Evolutionary conservation across 305 asterid species (phyloP), one percentile per base, ranked within the genome.

Genomic region (Fraxinus latifolia): DNA sequence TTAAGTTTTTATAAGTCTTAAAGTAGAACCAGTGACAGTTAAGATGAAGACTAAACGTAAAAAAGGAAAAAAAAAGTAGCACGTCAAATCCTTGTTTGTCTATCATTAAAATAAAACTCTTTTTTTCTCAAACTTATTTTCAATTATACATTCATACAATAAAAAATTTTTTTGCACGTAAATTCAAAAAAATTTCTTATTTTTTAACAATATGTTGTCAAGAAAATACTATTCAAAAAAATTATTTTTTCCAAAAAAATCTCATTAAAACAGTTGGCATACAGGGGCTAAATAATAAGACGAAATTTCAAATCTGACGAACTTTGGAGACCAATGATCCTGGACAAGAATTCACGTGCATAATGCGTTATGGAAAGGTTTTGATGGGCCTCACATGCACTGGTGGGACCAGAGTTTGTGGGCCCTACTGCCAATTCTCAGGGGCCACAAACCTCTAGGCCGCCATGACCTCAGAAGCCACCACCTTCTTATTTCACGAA

Each of bases 391-490:
- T 67, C 76, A 71, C 82, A 31, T 83, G 85, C 36, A 73, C 11
- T 4, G 5, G 58, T 21, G 80, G 82, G 85, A 9, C 77, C 85
- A 19, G 27, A 7, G 29, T 8, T 50, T 21, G 68, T 31, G 82
- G 82, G 77, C 17, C 76, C 85, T 82, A 27, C 36, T 17, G 37
- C 23, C 31, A 2, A 1, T 73, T 65, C 39, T 27, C 19, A 79
- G 87, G 15, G 34, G 53, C 81, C 78, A 55, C 32, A 9, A 5
- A 5, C 32, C 9, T 67, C 44, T 17, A 4, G 77, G 86, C 89
- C 85, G 88, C 86, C 90, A 78, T 87, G 71, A 84, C 86, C 84
- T 37, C 80, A 81, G 53, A 82, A 2, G 21, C 37, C 70, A 37
- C 62, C 76, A 37, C 82, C 79, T 77, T 84, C 81, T 76, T 82